Percentiles rank a stretch among this genome's conserved stretches.
Evolutionary conservation across 164 flowering plant species (phyloP).

Genomic region (Vitis labrusca): DNA sequence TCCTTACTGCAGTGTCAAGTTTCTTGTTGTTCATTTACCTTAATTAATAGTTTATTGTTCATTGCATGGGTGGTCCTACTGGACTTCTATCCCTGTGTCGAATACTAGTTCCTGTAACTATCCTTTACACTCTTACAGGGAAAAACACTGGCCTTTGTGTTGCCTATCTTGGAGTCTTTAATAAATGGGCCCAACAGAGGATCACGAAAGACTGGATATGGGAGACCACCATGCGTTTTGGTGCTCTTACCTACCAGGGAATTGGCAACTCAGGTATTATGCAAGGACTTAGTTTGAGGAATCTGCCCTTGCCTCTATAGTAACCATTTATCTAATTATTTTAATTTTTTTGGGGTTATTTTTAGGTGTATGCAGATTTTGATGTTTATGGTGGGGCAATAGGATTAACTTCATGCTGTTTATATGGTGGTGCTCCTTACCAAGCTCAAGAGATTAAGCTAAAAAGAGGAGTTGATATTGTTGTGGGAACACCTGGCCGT

Average conservation of each 20-base stretch:
- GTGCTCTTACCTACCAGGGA: slow-evolving; percentile 88
- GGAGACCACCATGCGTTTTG: slow-evolving; percentile 79
- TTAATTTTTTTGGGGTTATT: not conserved
- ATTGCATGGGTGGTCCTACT: too few species aligned
- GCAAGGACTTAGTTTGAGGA: not conserved
- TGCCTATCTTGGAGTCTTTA: slow-evolving; percentile 88
- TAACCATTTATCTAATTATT: not conserved
- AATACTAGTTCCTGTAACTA: not conserved
- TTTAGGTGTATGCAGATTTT: slow-evolving; percentile 76
- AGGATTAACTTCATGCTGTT: slow-evolving; percentile 65
- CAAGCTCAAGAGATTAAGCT: slow-evolving; percentile 56
- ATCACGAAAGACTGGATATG: slow-evolving; percentile 73
- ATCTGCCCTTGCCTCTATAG: not conserved
- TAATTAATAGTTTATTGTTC: not conserved
- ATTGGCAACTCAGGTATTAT: slow-evolving; percentile 78
- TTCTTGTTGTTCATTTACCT: not conserved
- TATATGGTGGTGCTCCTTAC: slow-evolving; percentile 82
- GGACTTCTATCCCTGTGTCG: not conserved
- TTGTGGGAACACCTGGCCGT: slow-evolving; percentile 93
- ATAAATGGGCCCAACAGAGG: slow-evolving; percentile 59
- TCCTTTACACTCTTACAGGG: slow-evolving; percentile 42
- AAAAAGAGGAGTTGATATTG: slow-evolving; percentile 86
- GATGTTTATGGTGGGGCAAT: slow-evolving; percentile 78
- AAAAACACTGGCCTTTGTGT: slow-evolving; percentile 85
- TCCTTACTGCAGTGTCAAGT: not conserved